Conservation (phyloP, 1,284 basidiomycete genomes). For the Ceratobasidium sp. region DNA sequence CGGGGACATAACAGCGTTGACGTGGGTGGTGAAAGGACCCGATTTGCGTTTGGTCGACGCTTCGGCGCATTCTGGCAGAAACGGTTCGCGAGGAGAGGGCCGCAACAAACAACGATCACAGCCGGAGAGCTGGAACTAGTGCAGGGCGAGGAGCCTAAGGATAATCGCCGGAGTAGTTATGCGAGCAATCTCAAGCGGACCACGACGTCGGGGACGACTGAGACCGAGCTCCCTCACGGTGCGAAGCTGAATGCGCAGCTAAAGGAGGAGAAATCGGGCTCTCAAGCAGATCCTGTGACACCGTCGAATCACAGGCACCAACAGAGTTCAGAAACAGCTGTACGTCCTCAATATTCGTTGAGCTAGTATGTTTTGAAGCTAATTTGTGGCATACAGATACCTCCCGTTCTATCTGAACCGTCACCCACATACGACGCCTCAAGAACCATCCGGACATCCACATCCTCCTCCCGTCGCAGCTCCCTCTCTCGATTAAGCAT, state of each 20-base stretch:
- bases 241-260: constrained; percentile 14
- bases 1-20: constrained; percentile 28
- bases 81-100: neutral
- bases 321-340: constrained; percentile 9
- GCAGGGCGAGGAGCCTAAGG: constrained; percentile 8
- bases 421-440: neutral
- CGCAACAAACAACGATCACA: neutral
- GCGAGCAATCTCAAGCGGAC: constrained; percentile 27
- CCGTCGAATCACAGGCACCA: neutral
- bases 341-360: neutral
- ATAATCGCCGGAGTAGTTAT: neutral
- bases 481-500: constrained; percentile 23
- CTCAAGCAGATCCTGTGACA: constrained; percentile 12
- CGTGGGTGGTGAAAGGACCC: neutral
- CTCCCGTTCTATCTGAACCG: constrained; percentile 1
- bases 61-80: constrained; percentile 14
- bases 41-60: neutral
- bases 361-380: neutral
- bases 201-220: constrained; percentile 13
- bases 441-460: neutral
- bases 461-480: constrained; percentile 15
- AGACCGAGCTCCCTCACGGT: neutral
- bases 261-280: neutral
- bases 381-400: neutral
- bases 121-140: neutral